A percentile compares a stretch with the other conserved stretches of the same genome.
These are phyloP conservation scores for Aureobasidium pullulans DNA, from an alignment of 2,329 filamentous ascomycete genomes.

Conservation along the genomic window DNA sequence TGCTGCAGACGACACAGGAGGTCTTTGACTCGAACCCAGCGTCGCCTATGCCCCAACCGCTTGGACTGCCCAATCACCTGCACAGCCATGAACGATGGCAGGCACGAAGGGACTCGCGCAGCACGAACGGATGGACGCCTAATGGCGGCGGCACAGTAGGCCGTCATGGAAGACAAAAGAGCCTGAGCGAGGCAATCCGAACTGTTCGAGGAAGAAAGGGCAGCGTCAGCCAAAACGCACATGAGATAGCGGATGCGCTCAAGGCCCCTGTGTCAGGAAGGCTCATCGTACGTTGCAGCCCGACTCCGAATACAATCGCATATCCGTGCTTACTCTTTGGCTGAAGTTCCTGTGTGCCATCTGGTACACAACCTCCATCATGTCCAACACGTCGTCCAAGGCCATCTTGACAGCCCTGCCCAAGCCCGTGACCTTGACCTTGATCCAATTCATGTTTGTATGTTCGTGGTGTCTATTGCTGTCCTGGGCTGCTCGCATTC, in stretches of 20 bases:
- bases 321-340: constrained; percentile 23
- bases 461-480: constrained; percentile 78
- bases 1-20: constrained; percentile 30
- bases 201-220: constrained; percentile 73
- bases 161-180: constrained; percentile 69
- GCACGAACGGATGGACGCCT: constrained; percentile 5
- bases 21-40: constrained; percentile 22
- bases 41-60: constrained; percentile 24
- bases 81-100: constrained; percentile 52
- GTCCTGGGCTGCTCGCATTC: constrained; percentile 65
- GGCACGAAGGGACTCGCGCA: constrained; percentile 38
- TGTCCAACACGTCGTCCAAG: constrained; percentile 97
- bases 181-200: constrained; percentile 78
- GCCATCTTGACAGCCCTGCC: constrained; percentile 87
- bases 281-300: constrained; percentile 60
- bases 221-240: constrained; percentile 86
- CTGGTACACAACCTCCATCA: constrained; percentile 92
- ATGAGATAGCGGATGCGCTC: constrained; percentile 85
- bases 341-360: constrained; percentile 71
- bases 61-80: constrained; percentile 27
- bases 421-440: constrained; percentile 83
- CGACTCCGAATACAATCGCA: background rate
- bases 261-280: constrained; percentile 82
- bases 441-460: constrained; percentile 91
- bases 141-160: constrained; percentile 31